A percentile compares a stretch with the other conserved stretches of the same genome.
Conservation (phyloP, 257 asterid genomes). For the Thymus mandschuricus region DNA sequence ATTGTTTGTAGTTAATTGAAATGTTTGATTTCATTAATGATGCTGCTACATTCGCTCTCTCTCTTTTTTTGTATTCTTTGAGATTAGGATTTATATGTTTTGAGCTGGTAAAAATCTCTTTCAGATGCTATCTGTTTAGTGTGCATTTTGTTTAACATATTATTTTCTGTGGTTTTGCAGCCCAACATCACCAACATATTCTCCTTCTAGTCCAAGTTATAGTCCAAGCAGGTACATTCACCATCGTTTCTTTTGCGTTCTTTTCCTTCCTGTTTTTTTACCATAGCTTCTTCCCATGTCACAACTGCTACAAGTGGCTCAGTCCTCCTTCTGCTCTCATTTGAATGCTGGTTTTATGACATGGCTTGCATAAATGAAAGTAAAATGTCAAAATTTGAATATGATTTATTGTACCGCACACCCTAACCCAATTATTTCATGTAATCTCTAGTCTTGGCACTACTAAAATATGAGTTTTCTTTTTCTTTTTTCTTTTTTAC, state of each 20-base stretch:
- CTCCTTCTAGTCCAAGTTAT: constrained; percentile 93
- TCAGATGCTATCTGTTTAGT: background rate
- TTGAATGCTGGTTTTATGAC: constrained; percentile 6
- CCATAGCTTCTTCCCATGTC: background rate
- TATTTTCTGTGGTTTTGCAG: constrained; percentile 54
- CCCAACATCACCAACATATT: constrained; percentile 96
- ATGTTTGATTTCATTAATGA: constrained; percentile 23
- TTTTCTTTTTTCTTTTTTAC: too few relatives aligned
- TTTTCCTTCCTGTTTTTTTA: background rate
- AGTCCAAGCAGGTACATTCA: constrained; percentile 92
- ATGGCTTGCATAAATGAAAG: background rate
- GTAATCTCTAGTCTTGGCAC: background rate
- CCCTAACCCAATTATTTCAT: background rate
- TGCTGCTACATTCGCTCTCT: constrained; percentile 6
- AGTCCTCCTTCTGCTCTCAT: background rate
- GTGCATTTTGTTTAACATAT: constrained; percentile 23
- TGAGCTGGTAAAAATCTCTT: background rate
- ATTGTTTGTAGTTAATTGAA: constrained; percentile 6
- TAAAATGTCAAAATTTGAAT: background rate
- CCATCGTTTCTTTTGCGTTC: background rate
- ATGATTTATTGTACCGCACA: background rate
- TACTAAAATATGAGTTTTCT: constrained; percentile 8
- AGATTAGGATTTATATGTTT: constrained; percentile 7
- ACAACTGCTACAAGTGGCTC: background rate
- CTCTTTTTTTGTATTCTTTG: background rate